A percentile compares a stretch with the other conserved stretches of the same genome.
phyloP scores from a whole-genome alignment of 805 yeast species.

The Monosporozyma yasuniensis region DNA sequence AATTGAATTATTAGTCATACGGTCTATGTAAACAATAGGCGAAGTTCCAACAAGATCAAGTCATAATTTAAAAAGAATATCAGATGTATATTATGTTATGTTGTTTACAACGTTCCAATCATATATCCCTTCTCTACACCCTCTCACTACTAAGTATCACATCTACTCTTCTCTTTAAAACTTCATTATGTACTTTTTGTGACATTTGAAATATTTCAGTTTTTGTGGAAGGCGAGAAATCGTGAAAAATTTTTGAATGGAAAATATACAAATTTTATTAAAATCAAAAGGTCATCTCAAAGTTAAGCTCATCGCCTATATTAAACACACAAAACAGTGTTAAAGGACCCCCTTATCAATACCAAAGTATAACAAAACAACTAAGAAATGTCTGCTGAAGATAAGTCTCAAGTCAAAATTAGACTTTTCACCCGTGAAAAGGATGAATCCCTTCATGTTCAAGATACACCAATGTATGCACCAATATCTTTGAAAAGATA shows the following conservation, averaged over 20 bases:
- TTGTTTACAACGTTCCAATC: too few species aligned
- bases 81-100: too few species aligned
- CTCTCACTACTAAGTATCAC: too few species aligned
- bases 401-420: constrained; percentile 64
- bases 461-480: constrained; percentile 76
- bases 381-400: constrained; percentile 16
- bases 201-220: neutral
- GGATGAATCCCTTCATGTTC: constrained; percentile 60
- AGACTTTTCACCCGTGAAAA: constrained; percentile 80
- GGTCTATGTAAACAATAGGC: neutral
- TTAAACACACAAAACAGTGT: neutral
- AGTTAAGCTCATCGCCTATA: constrained; percentile 10
- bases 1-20: neutral
- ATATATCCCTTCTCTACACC: too few species aligned
- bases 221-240: neutral
- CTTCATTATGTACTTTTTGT: neutral
- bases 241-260: constrained; percentile 1
- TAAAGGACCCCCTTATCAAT: neutral
- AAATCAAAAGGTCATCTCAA: constrained; percentile 13
- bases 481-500: constrained; percentile 80
- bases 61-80: too few species aligned
- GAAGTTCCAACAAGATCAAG: neutral
- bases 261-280: constrained; percentile 2
- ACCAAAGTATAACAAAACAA: neutral
- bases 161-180: neutral